These are phyloP conservation scores for Starmera dryadoides DNA, from an alignment of 805 yeast genomes.

Conservation along the genomic window DNA sequence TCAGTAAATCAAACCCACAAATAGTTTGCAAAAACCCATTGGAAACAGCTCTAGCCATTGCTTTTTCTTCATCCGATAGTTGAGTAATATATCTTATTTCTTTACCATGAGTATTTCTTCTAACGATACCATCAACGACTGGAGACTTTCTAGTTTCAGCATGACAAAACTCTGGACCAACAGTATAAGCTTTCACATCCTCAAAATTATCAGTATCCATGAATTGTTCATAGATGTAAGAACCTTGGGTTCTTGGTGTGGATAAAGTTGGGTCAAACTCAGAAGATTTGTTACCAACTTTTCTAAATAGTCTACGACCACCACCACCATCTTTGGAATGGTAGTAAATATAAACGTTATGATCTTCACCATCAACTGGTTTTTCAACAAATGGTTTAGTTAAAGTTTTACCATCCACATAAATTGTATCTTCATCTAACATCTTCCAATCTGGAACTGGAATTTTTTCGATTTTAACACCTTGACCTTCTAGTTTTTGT, in stretches of 20 bases:
- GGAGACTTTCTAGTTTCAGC: conserved; percentile 99
- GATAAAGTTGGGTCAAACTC: conserved; percentile 83
- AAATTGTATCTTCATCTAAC: conserved; percentile 80
- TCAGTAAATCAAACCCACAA: conserved; percentile 91
- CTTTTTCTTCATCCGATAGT: conserved; percentile 63
- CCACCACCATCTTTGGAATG: conserved; percentile 92
- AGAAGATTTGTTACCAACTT: conserved; percentile 94
- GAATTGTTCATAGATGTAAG: conserved; percentile 86
- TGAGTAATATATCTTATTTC: conserved; percentile 89
- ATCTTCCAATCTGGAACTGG: conserved; percentile 77
- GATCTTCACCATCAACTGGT: conserved; percentile 99
- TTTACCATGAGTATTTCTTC: conserved; percentile 96
- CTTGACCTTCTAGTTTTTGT: conserved; percentile 50
- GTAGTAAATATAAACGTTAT: conserved; percentile 89
- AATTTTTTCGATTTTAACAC: conserved; percentile 37
- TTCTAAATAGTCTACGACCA: conserved; percentile 88
- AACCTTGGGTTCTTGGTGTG: conserved; percentile 80
- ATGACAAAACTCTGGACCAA: conserved; percentile 85
- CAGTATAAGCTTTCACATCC: conserved; percentile 98
- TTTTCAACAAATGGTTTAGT: conserved; percentile 94
- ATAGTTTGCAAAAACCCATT: conserved; percentile 82
- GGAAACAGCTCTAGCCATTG: conserved; percentile 75
- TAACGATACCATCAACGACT: conserved; percentile 97
- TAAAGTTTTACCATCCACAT: conserved; percentile 65
- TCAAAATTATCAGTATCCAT: conserved; percentile 98